Evolutionary conservation across 2,329 filamentous ascomycete species (phyloP).

Genomic region (Fusarium dimerum): DNA sequence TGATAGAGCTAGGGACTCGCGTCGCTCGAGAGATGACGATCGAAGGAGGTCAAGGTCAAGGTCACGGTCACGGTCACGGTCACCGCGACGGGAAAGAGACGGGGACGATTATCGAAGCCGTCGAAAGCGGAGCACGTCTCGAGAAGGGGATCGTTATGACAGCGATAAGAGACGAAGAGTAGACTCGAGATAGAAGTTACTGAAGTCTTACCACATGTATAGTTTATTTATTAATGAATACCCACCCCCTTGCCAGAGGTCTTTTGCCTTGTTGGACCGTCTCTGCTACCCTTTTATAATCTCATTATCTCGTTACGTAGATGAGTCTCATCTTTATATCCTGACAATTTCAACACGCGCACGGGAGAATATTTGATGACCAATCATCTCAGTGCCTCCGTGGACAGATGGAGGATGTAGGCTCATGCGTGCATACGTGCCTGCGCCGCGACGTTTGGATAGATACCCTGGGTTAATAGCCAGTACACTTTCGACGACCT

Average conservation of each 20-base stretch:
- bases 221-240: slow-evolving; percentile 28
- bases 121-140: slow-evolving; percentile 59
- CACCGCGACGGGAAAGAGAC: slow-evolving; percentile 48
- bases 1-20: slow-evolving; percentile 28
- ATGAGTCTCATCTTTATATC: slow-evolving; percentile 52
- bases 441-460: slow-evolving; percentile 80
- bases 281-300: slow-evolving; percentile 7
- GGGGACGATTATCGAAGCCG: slow-evolving; percentile 48
- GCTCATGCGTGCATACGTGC: slow-evolving; percentile 81
- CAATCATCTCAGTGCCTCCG: slow-evolving; percentile 60
- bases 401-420: slow-evolving; percentile 66
- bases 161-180: slow-evolving; percentile 62
- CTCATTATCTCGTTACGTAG: slow-evolving; percentile 22
- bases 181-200: slow-evolving; percentile 40
- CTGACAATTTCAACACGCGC: slow-evolving; percentile 84
- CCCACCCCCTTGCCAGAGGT: slow-evolving; percentile 11
- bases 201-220: slow-evolving; percentile 7
- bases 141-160: slow-evolving; percentile 54
- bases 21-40: slow-evolving; percentile 27
- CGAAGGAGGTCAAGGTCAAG: slow-evolving; percentile 32
- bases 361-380: slow-evolving; percentile 78
- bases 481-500: slow-evolving; percentile 90
- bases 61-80: slow-evolving; percentile 56
- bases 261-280: neutral
- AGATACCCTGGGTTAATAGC: slow-evolving; percentile 88